These are phyloP conservation scores for Ambispora gerdemannii DNA, from an alignment of 192 early-diverging fungal genomes.

Conservation along the genomic window DNA sequence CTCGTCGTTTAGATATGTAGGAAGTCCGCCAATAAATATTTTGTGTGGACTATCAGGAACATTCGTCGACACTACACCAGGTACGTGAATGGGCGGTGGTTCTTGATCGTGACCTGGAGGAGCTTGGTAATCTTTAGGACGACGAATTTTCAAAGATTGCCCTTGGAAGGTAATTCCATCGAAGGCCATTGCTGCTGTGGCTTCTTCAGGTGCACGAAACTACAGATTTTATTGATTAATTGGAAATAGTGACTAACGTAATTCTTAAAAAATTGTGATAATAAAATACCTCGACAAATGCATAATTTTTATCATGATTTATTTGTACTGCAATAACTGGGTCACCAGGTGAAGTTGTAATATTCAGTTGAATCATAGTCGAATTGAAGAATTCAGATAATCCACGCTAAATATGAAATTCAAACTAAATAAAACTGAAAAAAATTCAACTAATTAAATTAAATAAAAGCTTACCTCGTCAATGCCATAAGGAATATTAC, in stretches of 20 bases:
- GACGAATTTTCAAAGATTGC: slow-evolving; percentile 82
- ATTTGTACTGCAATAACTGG: slow-evolving; percentile 82
- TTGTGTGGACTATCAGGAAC: slow-evolving; percentile 91
- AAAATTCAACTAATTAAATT: no score
- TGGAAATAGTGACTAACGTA: background rate
- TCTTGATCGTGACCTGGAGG: slow-evolving; percentile 50
- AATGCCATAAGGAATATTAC: slow-evolving; percentile 79
- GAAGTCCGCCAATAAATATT: slow-evolving; percentile 92
- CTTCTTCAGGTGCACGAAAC: slow-evolving; percentile 87
- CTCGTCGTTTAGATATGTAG: slow-evolving; percentile 82
- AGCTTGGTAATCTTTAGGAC: slow-evolving; percentile 90
- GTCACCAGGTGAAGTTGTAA: slow-evolving; percentile 64
- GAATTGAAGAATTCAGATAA: slow-evolving; percentile 85
- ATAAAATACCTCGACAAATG: slow-evolving; percentile 82
- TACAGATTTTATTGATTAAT: no score
- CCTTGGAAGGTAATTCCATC: slow-evolving; percentile 87
- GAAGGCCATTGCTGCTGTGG: slow-evolving; percentile 86
- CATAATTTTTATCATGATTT: slow-evolving; percentile 92
- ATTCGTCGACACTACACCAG: slow-evolving; percentile 81
- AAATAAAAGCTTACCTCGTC: slow-evolving; percentile 73
- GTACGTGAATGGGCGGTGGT: slow-evolving; percentile 60
- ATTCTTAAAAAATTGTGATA: background rate
- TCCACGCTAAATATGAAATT: slow-evolving; percentile 45
- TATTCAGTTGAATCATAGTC: slow-evolving; percentile 73
- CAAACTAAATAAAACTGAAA: no score